Base-by-base conservation (phyloP, 140 eudicot species). In the Stevia rebaudiana region DNA sequence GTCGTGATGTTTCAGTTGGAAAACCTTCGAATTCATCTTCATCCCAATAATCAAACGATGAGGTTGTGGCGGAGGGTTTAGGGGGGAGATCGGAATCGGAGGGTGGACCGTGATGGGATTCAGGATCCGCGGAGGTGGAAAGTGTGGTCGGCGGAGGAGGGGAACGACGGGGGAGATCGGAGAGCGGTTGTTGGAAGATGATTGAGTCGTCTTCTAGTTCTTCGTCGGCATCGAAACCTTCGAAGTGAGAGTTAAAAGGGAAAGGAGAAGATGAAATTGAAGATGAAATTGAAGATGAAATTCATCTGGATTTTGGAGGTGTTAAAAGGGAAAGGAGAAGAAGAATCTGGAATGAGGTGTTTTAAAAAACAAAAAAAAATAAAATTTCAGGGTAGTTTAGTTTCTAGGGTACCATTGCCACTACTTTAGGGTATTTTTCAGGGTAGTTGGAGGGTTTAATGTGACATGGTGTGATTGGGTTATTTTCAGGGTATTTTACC, bases 141-240 rank as follows among this genome's bases (percentile, higher is more conserved):
- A 69, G 65, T 63, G 79, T 71, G 78, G 76, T 78, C 47, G 70
- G 80, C 21, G 70, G 81, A 65, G 75, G 80, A 69, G 74, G 73
- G 60, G 78, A 19, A 47, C 76, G 74, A 71, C 76, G 77, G 51
- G 87, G 46, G 84, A 67, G 67, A 70, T 80, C 62, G 67, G 78
- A 10, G 73, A 61, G 3, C 17, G 73, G 30, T 42, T 65, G 18
- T 59, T 55, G 75, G 67, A 3, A 60, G 72, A 74, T 36, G 39
- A 21, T 65, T 25, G 67, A n/a, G 44, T 71, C 76, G 6, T 74
- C 78, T 18, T 43, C 77, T 10, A 68, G 75, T 3, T 86, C 95
- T 63, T 81, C 87, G 46, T 86, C 90, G 74, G 76, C 76, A 58
- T 88, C 95, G 64, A 83, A 88, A 68, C 86, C 86, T 65, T 86